A percentile compares a stretch with the other conserved stretches of the same genome.
These are phyloP conservation scores for Aspergillus neoniger DNA, from an alignment of 2,329 filamentous ascomycete genomes.

Conservation along the genomic window DNA sequence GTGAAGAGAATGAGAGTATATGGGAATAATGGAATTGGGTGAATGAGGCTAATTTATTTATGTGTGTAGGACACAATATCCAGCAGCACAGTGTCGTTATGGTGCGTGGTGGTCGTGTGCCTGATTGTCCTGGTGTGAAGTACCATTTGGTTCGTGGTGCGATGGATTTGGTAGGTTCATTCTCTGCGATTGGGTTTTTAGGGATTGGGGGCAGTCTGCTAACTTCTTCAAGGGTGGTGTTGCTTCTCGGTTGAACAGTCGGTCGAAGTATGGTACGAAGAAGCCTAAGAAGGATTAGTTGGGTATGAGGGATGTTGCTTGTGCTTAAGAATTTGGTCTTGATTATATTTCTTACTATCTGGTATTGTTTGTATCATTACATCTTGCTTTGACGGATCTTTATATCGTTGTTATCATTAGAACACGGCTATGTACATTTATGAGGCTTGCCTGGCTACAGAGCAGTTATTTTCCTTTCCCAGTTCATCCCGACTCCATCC, in stretches of 20 bases:
- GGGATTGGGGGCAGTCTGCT: conserved; percentile 21
- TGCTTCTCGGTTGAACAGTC: conserved; percentile 74
- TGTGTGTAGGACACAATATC: conserved; percentile 76
- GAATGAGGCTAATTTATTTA: conserved; percentile 12
- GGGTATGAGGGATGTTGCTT: no score
- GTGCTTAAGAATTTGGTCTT: background rate
- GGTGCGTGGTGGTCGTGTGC: conserved; percentile 86
- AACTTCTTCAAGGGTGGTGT: conserved; percentile 74
- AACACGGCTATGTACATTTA: conserved; percentile 22
- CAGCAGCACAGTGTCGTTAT: conserved; percentile 98
- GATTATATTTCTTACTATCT: background rate
- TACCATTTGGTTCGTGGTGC: conserved; percentile 92
- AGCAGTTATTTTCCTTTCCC: background rate
- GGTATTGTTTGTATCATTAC: background rate
- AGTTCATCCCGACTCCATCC: background rate
- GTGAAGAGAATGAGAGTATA: background rate
- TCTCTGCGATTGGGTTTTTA: background rate
- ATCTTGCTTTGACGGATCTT: conserved; percentile 8
- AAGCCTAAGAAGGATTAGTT: conserved; percentile 80
- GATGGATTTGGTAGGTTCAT: conserved; percentile 78
- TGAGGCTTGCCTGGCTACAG: conserved; percentile 9
- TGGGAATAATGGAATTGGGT: background rate
- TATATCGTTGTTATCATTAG: conserved; percentile 15
- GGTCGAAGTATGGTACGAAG: conserved; percentile 98
- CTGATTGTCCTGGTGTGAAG: conserved; percentile 98